Conservation (phyloP, 148 eudicot genomes). For the Tetragonia tetragonoides region DNA sequence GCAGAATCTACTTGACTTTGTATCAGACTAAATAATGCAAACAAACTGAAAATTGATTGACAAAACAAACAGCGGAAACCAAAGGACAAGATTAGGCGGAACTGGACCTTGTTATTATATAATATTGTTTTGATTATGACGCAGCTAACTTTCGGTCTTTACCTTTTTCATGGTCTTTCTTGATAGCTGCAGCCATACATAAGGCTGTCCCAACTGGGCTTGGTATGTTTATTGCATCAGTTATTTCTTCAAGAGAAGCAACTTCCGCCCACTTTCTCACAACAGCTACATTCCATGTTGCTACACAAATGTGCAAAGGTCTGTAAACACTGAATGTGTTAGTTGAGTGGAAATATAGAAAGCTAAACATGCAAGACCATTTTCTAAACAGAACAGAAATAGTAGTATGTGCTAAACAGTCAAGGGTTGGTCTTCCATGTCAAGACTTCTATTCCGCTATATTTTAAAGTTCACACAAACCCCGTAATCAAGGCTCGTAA, state of each 20-base stretch:
- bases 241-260: slow-evolving; percentile 73
- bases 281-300: slow-evolving; percentile 86
- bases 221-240: slow-evolving; percentile 72
- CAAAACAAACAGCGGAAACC: slow-evolving; percentile 6
- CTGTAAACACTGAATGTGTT: slow-evolving; percentile 42
- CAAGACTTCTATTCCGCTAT: background rate
- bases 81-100: background rate
- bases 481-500: background rate
- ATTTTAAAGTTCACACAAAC: background rate
- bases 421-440: background rate
- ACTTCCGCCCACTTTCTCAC: slow-evolving; percentile 90
- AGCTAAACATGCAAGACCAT: background rate
- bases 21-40: background rate
- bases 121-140: background rate
- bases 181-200: slow-evolving; percentile 93
- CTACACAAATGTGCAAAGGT: slow-evolving; percentile 84
- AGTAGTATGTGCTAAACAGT: background rate
- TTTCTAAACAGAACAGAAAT: slow-evolving; percentile 1
- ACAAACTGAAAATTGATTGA: background rate
- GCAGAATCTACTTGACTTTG: background rate
- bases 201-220: slow-evolving; percentile 84
- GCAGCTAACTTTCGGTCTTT: slow-evolving; percentile 19
- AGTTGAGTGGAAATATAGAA: slow-evolving; percentile 3
- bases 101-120: background rate
- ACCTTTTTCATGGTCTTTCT: slow-evolving; percentile 96